phyloP scores from a whole-genome alignment of 257 asterid species.

The Sherardia arvensis region DNA sequence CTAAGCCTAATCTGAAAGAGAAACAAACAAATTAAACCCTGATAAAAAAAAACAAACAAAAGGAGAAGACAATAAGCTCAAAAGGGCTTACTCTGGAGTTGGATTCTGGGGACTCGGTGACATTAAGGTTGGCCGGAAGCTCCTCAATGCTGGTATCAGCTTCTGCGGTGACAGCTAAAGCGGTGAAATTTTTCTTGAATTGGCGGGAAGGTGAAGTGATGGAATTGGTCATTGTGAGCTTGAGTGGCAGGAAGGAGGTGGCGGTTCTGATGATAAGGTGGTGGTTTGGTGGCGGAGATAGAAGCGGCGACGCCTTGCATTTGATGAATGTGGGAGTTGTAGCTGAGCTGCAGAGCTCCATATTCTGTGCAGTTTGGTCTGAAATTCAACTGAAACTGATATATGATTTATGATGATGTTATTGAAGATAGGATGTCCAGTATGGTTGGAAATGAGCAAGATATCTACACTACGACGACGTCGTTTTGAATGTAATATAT shows the following conservation, averaged over 20 bases:
- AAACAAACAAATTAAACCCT: not conserved
- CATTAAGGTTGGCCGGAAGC: conserved; percentile 73
- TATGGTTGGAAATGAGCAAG: not conserved
- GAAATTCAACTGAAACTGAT: not conserved
- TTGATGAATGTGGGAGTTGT: conserved; percentile 33
- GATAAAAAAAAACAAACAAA: not conserved
- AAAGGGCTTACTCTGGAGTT: conserved; percentile 56
- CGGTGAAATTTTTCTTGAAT: conserved; percentile 24
- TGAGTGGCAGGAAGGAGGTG: conserved; percentile 13
- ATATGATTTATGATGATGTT: not conserved
- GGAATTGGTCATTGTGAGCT: conserved; percentile 9
- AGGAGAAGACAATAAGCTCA: not conserved
- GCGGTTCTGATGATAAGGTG: conserved; percentile 22
- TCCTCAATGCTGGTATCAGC: conserved; percentile 38
- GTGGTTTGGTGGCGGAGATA: conserved; percentile 13
- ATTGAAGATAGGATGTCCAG: conserved; percentile 1
- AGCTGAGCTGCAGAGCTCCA: conserved; percentile 46
- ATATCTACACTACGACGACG: not conserved
- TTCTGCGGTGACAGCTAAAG: conserved; percentile 40
- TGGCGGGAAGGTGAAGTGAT: conserved; percentile 34
- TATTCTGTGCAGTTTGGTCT: conserved; percentile 7
- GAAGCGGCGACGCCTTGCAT: conserved; percentile 24
- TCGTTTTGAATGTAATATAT: not conserved
- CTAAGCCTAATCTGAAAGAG: conserved; percentile 56
- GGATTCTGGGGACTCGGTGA: conserved; percentile 60